phyloP scores from a whole-genome alignment of 2,329 filamentous ascomycete genomes.

The Penicillium sclerotiorum region DNA sequence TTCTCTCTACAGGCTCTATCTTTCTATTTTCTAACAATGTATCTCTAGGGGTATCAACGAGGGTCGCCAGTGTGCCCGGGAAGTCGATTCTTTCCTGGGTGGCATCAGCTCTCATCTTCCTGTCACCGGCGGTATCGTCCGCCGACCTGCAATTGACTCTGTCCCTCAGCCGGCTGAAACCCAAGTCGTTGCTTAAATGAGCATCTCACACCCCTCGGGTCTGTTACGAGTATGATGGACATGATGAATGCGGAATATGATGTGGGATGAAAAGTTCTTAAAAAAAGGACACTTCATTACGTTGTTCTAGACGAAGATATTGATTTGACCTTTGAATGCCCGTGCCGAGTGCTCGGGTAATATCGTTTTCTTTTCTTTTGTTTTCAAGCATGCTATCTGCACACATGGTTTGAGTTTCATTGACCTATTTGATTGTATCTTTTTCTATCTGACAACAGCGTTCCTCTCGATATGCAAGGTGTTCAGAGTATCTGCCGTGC shows the following conservation, averaged over 20 bases:
- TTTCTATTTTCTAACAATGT: background rate
- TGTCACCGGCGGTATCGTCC: conserved; percentile 90
- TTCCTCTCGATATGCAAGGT: conserved; percentile 22
- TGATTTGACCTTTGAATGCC: too few relatives aligned
- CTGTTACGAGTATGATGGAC: conserved; percentile 14
- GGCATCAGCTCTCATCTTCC: conserved; percentile 74
- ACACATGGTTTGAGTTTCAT: background rate
- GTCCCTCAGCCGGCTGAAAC: conserved; percentile 38
- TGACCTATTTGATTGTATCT: background rate
- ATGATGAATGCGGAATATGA: conserved; percentile 12
- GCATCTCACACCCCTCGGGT: background rate
- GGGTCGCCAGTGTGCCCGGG: conserved; percentile 86
- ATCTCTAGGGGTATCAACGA: conserved; percentile 79
- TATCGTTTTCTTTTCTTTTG: background rate
- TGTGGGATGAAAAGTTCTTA: conserved; percentile 10
- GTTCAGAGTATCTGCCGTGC: conserved; percentile 23
- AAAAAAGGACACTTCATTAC: conserved; percentile 11
- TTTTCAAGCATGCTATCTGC: background rate
- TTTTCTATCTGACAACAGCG: conserved; percentile 14
- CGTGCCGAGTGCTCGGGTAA: too few relatives aligned
- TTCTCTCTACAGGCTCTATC: background rate
- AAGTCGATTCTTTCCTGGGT: conserved; percentile 87
- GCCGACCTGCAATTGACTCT: conserved; percentile 64
- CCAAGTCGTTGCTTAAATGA: conserved; percentile 32
- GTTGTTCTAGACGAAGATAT: conserved; percentile 7